Percentiles rank a stretch among this genome's conserved stretches.
Conservation (phyloP, 2,329 filamentous ascomycete genomes). For the Tothia fuscella region DNA sequence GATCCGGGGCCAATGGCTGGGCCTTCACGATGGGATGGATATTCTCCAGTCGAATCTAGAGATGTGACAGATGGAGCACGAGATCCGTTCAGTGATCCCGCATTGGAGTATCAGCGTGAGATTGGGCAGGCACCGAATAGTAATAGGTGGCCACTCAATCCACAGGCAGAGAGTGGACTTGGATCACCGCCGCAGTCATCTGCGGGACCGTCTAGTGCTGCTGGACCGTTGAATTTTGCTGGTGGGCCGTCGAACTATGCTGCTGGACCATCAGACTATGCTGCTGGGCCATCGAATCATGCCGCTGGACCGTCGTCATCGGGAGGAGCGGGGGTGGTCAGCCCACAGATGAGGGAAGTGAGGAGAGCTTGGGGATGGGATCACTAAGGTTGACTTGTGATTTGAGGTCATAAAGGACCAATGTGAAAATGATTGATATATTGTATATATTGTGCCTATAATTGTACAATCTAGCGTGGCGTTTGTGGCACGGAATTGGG, state of each 20-base stretch:
- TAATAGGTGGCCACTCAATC: conserved; percentile 4
- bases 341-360: background rate
- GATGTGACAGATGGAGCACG: background rate
- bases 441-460: no score
- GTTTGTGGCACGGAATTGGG: no score
- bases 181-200: background rate
- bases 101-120: background rate
- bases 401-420: no score
- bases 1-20: background rate
- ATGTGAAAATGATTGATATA: no score
- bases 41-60: background rate
- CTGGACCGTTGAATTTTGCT: background rate
- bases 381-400: background rate
- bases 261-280: background rate
- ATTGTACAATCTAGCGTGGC: no score
- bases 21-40: background rate
- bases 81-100: conserved; percentile 4
- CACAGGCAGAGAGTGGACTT: conserved; percentile 1
- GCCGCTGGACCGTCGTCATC: background rate
- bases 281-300: background rate
- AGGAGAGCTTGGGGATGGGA: conserved; percentile 8
- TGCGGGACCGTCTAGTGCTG: background rate
- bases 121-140: background rate
- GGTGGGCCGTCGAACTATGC: background rate
- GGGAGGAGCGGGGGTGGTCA: background rate